Conservation (phyloP, 306 rosid species). For the Mimosa bimucronata region DNA sequence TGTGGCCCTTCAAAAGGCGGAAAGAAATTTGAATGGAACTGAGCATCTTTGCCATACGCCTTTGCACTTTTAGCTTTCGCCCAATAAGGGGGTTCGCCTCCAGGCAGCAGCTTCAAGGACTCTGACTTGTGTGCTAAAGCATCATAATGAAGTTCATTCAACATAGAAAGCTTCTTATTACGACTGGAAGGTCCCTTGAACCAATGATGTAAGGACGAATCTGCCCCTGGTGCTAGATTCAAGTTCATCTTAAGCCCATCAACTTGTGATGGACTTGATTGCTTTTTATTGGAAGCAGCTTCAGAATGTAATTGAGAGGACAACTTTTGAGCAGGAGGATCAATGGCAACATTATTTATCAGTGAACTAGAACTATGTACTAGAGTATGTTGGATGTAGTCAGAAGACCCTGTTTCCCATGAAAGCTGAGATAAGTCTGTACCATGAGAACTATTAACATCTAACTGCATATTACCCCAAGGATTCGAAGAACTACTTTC, state of each 20-base stretch:
- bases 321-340: slow-evolving; percentile 37
- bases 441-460: slow-evolving; percentile 29
- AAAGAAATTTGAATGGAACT: slow-evolving; percentile 27
- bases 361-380: slow-evolving; percentile 45
- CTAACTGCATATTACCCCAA: slow-evolving; percentile 37
- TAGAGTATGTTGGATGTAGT: slow-evolving; percentile 29
- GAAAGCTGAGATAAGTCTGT: slow-evolving; percentile 35
- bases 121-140: slow-evolving; percentile 38
- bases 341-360: slow-evolving; percentile 25
- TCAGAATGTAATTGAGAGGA: slow-evolving; percentile 41
- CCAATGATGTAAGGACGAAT: slow-evolving; percentile 53
- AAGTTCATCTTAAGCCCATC: slow-evolving; percentile 44
- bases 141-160: slow-evolving; percentile 41
- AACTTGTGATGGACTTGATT: slow-evolving; percentile 38
- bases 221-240: slow-evolving; percentile 43
- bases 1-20: slow-evolving; percentile 27
- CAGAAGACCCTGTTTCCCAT: slow-evolving; percentile 39
- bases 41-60: slow-evolving; percentile 29
- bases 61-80: slow-evolving; percentile 31
- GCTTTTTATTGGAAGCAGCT: slow-evolving; percentile 46
- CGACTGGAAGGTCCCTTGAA: slow-evolving; percentile 47
- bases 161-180: slow-evolving; percentile 48
- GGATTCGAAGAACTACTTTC: slow-evolving; percentile 45
- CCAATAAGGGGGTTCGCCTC: slow-evolving; percentile 46
- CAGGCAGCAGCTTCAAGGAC: slow-evolving; percentile 41